Percentiles rank a stretch among this genome's conserved stretches.
Evolutionary conservation across 2,329 filamentous ascomycete species (phyloP).

Genomic region (Fusarium vanettenii): DNA sequence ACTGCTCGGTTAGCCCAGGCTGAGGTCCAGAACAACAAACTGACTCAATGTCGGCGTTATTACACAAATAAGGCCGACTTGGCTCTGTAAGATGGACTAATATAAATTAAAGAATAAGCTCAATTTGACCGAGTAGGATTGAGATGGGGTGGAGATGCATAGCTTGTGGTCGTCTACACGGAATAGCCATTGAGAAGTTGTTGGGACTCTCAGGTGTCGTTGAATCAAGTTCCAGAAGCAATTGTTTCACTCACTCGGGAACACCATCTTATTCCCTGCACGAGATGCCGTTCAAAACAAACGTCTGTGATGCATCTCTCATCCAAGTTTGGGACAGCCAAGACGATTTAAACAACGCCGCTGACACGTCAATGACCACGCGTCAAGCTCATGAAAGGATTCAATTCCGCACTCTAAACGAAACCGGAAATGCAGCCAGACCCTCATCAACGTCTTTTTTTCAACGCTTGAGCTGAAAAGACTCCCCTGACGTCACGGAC

Average conservation of each 20-base stretch:
- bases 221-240: background rate
- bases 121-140: background rate
- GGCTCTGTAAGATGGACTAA: background rate
- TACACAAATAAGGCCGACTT: background rate
- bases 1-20: background rate
- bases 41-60: background rate
- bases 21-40: background rate
- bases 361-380: slow-evolving; percentile 33
- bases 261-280: background rate
- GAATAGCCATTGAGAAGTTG: background rate
- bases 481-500: slow-evolving; percentile 36
- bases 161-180: background rate
- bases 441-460: background rate
- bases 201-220: background rate
- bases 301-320: background rate
- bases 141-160: background rate
- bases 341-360: slow-evolving; percentile 19
- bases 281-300: background rate
- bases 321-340: slow-evolving; percentile 6
- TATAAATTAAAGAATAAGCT: background rate
- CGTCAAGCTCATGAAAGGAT: background rate
- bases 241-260: background rate
- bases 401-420: slow-evolving; percentile 20
- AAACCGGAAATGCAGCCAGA: background rate
- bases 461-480: background rate